A percentile compares a stretch with the other conserved stretches of the same genome.
Conservation (phyloP, 2,329 filamentous ascomycete genomes). For the Chaetomiaceae sp. region DNA sequence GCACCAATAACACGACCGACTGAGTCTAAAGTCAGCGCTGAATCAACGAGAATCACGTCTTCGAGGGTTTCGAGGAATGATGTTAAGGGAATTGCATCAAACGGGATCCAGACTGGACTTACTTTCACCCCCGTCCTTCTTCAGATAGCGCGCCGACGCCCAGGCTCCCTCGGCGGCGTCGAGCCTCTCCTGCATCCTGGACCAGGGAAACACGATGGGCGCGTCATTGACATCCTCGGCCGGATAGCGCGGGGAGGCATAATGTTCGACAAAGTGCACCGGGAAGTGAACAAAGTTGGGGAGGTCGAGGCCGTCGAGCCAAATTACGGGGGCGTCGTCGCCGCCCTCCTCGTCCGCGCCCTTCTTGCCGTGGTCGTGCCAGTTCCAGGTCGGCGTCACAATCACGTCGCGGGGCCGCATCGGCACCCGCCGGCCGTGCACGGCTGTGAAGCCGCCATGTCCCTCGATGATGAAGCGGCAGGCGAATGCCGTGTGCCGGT, state of each 20-base stretch:
- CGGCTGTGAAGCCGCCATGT: constrained; percentile 49
- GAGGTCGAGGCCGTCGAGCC: constrained; percentile 54
- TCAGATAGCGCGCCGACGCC: no score
- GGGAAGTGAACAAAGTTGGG: constrained; percentile 31
- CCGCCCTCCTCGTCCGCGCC: no score
- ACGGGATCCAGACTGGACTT: no score
- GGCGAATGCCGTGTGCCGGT: constrained; percentile 53
- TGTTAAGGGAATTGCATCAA: no score
- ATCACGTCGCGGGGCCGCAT: constrained; percentile 53
- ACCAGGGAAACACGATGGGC: no score
- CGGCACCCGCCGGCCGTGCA: constrained; percentile 49
- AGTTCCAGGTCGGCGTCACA: constrained; percentile 55
- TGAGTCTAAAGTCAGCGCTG: no score
- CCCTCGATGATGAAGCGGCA: constrained; percentile 56
- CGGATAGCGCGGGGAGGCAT: not conserved
- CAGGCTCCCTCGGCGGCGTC: no score
- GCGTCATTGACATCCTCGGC: not conserved
- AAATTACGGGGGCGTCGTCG: constrained; percentile 50
- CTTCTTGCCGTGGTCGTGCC: constrained; percentile 58
- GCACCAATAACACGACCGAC: no score
- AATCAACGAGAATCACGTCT: no score
- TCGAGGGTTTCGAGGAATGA: no score
- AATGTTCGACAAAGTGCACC: not conserved
- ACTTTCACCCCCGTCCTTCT: no score
- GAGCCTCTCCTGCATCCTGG: no score